Evolutionary conservation across 1,284 basidiomycete genomes (phyloP).

Genomic region (Termitomyces sp.): DNA sequence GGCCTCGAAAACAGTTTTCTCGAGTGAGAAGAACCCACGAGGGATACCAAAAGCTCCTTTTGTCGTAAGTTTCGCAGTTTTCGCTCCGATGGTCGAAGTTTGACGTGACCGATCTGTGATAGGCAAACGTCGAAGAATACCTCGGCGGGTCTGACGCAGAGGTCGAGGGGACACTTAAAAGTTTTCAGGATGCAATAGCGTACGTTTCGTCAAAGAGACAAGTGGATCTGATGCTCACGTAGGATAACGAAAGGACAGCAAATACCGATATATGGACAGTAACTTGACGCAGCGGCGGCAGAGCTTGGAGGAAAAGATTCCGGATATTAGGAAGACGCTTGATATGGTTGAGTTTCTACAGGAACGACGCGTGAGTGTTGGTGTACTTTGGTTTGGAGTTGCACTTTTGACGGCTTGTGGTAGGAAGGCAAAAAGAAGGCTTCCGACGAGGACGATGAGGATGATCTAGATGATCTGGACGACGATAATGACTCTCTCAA

Average conservation of each 20-base stretch:
- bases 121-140: constrained; percentile 80
- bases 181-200: constrained; percentile 92
- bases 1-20: constrained; percentile 36
- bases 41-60: constrained; percentile 96
- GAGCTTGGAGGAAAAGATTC: constrained; percentile 90
- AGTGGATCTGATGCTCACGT: constrained; percentile 13
- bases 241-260: constrained; percentile 53
- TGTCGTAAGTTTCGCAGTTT: constrained; percentile 57
- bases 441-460: constrained; percentile 42
- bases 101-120: constrained; percentile 6
- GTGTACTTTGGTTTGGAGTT: background rate
- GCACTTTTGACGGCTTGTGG: constrained; percentile 8
- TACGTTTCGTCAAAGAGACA: constrained; percentile 34
- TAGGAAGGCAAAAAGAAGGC: constrained; percentile 59
- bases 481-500: constrained; percentile 27
- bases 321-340: constrained; percentile 92
- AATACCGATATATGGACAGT: constrained; percentile 98
- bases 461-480: constrained; percentile 27
- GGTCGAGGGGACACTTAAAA: constrained; percentile 75
- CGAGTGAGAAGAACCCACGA: constrained; percentile 69
- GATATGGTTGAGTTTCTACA: constrained; percentile 85
- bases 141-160: constrained; percentile 78
- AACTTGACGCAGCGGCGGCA: constrained; percentile 78
- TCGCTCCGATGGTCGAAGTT: no score
- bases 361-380: constrained; percentile 54